Evolutionary conservation across 495 filamentous ascomycete genomes (phyloP).

Genomic region (Aspergillus ostianus): DNA sequence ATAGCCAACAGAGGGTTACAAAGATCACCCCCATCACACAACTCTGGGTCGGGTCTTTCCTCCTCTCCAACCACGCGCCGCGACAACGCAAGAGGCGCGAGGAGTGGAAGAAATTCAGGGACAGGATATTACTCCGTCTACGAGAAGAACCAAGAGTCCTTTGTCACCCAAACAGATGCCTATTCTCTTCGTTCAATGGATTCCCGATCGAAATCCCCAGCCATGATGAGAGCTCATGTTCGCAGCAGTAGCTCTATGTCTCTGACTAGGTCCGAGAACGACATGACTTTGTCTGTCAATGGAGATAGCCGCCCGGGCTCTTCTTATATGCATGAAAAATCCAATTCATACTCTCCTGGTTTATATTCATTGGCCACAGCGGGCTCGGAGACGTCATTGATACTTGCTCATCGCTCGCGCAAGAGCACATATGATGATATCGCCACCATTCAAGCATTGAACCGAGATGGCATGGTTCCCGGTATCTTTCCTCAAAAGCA

Average conservation of each 20-base stretch:
- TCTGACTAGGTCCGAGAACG: conserved; percentile 46
- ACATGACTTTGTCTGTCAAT: conserved; percentile 32
- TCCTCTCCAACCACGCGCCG: conserved; percentile 23
- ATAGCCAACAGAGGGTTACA: conserved; percentile 41
- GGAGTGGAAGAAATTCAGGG: conserved; percentile 30
- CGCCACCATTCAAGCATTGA: conserved; percentile 53
- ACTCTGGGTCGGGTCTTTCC: conserved; percentile 22
- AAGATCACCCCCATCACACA: conserved; percentile 38
- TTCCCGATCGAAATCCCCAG: conserved; percentile 50
- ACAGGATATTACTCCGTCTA: conserved; percentile 51
- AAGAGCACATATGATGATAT: conserved; percentile 56
- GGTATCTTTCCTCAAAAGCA: conserved; percentile 67
- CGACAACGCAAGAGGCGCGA: conserved; percentile 20
- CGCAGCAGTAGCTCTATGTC: conserved; percentile 49
- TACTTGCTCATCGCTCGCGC: conserved; percentile 53
- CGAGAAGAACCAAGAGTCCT: conserved; percentile 54
- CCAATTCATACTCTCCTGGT: conserved; percentile 51
- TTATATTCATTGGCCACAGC: conserved; percentile 68
- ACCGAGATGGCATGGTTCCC: conserved; percentile 54
- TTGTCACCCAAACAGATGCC: conserved; percentile 59
- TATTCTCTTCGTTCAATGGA: conserved; percentile 52
- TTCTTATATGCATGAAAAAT: conserved; percentile 29
- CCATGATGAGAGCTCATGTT: conserved; percentile 42
- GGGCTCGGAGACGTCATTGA: conserved; percentile 63
- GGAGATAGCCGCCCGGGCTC: conserved; percentile 32